Conservation (phyloP, 106 monocot genomes). For the Allium fistulosum region DNA sequence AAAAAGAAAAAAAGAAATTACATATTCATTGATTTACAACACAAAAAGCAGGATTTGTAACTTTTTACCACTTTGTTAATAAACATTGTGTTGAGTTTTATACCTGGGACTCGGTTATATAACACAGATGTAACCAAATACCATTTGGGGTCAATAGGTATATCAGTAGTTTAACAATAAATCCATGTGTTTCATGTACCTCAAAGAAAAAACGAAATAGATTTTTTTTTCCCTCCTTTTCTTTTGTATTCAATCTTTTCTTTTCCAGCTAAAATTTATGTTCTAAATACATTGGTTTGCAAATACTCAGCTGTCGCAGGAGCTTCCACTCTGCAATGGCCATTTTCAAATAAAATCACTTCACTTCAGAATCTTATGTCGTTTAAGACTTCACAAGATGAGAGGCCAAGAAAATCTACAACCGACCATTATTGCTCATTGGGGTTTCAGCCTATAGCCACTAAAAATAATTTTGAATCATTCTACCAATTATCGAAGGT, state of each 20-base stretch:
- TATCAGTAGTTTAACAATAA: background rate
- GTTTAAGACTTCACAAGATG: slow-evolving; percentile 30
- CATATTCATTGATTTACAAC: too few species aligned
- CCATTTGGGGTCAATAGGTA: background rate
- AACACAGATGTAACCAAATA: too few species aligned
- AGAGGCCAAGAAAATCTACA: slow-evolving; percentile 10
- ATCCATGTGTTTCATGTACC: background rate
- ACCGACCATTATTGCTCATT: slow-evolving; percentile 30
- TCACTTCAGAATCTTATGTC: slow-evolving; percentile 42
- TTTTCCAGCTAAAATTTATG: background rate
- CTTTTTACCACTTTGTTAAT: background rate
- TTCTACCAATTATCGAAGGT: slow-evolving; percentile 29
- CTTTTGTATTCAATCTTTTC: too few species aligned
- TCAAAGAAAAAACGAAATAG: too few species aligned
- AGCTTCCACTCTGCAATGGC: slow-evolving; percentile 34
- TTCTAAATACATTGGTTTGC: background rate
- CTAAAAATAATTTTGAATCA: slow-evolving; percentile 11
- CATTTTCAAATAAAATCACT: slow-evolving; percentile 34
- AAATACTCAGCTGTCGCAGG: slow-evolving; percentile 22
- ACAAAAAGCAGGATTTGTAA: too few species aligned
- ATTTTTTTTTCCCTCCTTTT: too few species aligned
- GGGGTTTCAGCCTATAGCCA: slow-evolving; percentile 26
- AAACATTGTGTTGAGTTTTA: background rate
- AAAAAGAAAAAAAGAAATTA: too few species aligned
- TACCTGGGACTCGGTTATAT: background rate